Percentiles rank a stretch among this genome's conserved stretches.
These are phyloP conservation scores for Thermothelomyces thermophilus DNA, from an alignment of 2,329 filamentous ascomycete genomes.

Conservation along the genomic window DNA sequence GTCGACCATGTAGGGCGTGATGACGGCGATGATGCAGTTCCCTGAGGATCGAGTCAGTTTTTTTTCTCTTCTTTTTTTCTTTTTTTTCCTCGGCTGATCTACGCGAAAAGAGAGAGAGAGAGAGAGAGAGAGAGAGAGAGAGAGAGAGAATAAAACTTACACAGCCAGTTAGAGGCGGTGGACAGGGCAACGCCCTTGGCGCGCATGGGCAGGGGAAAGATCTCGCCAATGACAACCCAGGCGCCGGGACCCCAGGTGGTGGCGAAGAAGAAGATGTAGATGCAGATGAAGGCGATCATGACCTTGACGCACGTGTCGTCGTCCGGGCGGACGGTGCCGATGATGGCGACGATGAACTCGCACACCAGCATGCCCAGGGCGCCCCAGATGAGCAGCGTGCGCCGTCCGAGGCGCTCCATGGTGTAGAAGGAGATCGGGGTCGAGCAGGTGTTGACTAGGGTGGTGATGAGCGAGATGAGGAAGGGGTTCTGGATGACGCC, in stretches of 20 bases:
- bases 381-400: slow-evolving; percentile 61
- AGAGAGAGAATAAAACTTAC: not conserved
- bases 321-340: slow-evolving; percentile 34
- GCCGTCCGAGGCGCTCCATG: slow-evolving; percentile 64
- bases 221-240: slow-evolving; percentile 67
- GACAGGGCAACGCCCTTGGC: slow-evolving; percentile 59
- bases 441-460: slow-evolving; percentile 65
- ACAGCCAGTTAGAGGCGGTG: slow-evolving; percentile 56
- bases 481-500: slow-evolving; percentile 62
- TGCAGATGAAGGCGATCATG: slow-evolving; percentile 68
- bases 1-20: slow-evolving; percentile 69
- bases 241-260: slow-evolving; percentile 63
- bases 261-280: slow-evolving; percentile 77
- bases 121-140: too few relatives aligned
- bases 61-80: too few relatives aligned
- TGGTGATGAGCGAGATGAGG: slow-evolving; percentile 65
- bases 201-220: slow-evolving; percentile 68
- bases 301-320: slow-evolving; percentile 36
- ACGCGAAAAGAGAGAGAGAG: too few relatives aligned
- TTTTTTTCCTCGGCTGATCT: too few relatives aligned
- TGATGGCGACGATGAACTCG: slow-evolving; percentile 64
- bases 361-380: slow-evolving; percentile 62
- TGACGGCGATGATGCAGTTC: slow-evolving; percentile 72
- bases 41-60: not conserved
- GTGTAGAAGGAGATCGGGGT: slow-evolving; percentile 70